Conservation (phyloP, 2,329 filamentous ascomycete species). For the Pyrenophora seminiperda region DNA sequence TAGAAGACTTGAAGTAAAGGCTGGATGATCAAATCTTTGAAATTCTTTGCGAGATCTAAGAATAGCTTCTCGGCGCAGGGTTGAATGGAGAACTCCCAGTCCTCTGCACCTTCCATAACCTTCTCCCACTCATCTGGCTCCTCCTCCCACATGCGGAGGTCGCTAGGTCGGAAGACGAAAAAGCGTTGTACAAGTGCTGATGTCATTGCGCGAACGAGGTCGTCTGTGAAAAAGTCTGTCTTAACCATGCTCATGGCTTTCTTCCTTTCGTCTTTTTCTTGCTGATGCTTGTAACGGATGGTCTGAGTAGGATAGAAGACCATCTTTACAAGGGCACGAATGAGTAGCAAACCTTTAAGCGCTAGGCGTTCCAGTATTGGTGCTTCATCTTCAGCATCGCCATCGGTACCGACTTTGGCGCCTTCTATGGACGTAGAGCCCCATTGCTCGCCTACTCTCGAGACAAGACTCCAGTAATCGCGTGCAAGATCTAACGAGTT, state of each 20-base stretch:
- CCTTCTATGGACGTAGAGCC: constrained; percentile 56
- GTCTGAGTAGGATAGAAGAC: constrained; percentile 79
- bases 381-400: constrained; percentile 55
- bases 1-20: constrained; percentile 84
- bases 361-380: constrained; percentile 77
- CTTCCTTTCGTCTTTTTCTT: constrained; percentile 77
- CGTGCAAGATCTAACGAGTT: constrained; percentile 76
- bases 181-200: constrained; percentile 84
- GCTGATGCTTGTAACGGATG: constrained; percentile 78
- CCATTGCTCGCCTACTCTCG: constrained; percentile 76
- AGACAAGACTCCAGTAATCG: constrained; percentile 84
- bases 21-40: constrained; percentile 78
- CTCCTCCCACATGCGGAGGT: constrained; percentile 90
- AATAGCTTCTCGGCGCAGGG: constrained; percentile 94
- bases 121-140: constrained; percentile 96
- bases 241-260: constrained; percentile 73
- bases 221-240: constrained; percentile 72
- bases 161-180: constrained; percentile 82
- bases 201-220: constrained; percentile 80
- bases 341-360: constrained; percentile 79
- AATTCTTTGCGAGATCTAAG: constrained; percentile 86
- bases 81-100: constrained; percentile 87
- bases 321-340: constrained; percentile 83
- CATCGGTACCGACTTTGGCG: constrained; percentile 53
- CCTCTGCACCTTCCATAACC: constrained; percentile 79